Percentiles rank a stretch among this genome's conserved stretches.
Conservation (phyloP, 768 basidiomycete genomes). For the Grammothele lineata region DNA sequence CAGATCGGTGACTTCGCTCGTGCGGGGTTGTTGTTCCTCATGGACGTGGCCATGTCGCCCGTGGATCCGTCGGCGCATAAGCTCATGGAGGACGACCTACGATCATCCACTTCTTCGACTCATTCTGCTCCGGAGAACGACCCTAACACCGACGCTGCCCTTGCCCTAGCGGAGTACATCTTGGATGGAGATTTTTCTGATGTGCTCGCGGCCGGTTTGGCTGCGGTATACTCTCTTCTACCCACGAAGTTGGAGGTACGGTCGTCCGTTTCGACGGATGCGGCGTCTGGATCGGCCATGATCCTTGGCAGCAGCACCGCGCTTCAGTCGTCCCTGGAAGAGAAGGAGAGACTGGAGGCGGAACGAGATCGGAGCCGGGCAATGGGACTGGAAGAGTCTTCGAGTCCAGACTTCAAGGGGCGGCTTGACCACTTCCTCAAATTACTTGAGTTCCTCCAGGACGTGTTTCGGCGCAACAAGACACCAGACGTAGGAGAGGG, state of each 20-base stretch:
- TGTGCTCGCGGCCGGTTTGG: conserved; percentile 88
- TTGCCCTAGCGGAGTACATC: conserved; percentile 89
- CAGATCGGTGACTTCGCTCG: conserved; percentile 91
- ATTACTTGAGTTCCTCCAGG: conserved; percentile 87
- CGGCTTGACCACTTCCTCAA: conserved; percentile 89
- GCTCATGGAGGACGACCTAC: conserved; percentile 29
- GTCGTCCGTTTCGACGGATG: conserved; percentile 37
- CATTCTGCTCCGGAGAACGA: conserved; percentile 38
- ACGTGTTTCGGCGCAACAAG: conserved; percentile 71
- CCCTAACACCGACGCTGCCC: conserved; percentile 78
- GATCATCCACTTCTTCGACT: conserved; percentile 26
- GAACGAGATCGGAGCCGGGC: conserved; percentile 48
- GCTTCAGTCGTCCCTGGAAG: conserved; percentile 45
- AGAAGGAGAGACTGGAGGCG: conserved; percentile 45
- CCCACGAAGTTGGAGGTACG: conserved; percentile 82
- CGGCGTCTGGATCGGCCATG: conserved; percentile 52
- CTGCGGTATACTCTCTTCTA: conserved; percentile 88
- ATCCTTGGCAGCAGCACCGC: conserved; percentile 58
- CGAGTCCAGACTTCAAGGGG: conserved; percentile 67
- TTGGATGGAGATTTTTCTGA: conserved; percentile 98
- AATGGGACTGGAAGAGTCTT: conserved; percentile 74
- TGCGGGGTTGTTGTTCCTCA: conserved; percentile 86
- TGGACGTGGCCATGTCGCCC: conserved; percentile 95
- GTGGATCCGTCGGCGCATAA: conserved; percentile 42
- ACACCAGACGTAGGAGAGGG: conserved; percentile 35